These are phyloP conservation scores for Coelastrella sp. DNA, from an alignment of 139 green algal species.

Conservation along the genomic window DNA sequence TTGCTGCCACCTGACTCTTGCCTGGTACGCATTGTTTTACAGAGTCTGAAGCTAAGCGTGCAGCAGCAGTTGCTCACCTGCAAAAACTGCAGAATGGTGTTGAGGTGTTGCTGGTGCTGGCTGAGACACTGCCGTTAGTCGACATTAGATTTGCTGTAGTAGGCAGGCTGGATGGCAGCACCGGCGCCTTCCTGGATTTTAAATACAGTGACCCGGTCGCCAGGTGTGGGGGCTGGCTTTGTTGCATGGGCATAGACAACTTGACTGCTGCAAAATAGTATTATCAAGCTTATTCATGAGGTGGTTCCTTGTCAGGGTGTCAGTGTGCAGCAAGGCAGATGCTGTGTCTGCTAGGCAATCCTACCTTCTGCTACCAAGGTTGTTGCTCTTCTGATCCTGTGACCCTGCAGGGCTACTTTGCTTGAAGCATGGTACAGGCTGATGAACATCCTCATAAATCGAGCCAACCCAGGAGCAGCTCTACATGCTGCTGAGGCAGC, in stretches of 20 bases:
- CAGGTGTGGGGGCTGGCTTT: not conserved
- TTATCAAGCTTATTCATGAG: too few species aligned
- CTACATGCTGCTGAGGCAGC: slow-evolving; percentile 7
- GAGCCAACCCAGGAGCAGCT: slow-evolving; percentile 19
- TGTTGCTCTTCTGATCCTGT: not conserved
- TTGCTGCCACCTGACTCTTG: too few species aligned
- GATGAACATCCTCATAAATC: not conserved
- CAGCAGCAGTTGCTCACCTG: not conserved
- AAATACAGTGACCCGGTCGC: not conserved
- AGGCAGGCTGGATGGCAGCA: slow-evolving; percentile 2
- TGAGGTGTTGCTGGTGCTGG: not conserved
- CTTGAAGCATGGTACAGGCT: slow-evolving; percentile 3
- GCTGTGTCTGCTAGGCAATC: too few species aligned
- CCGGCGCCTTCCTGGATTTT: slow-evolving; percentile 23
- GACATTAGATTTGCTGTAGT: not conserved
- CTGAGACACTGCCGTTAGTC: not conserved
- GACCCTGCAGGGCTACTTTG: not conserved
- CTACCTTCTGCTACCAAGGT: too few species aligned
- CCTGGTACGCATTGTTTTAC: not conserved
- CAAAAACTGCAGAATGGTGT: not conserved
- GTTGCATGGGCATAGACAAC: too few species aligned
- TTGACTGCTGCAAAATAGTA: too few species aligned
- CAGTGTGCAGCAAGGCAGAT: too few species aligned
- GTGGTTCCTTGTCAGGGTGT: too few species aligned
- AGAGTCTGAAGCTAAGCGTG: not conserved